Base-by-base conservation (phyloP, 225 moss, liverwort and hornwort genomes). In the Physcomitrium patens region DNA sequence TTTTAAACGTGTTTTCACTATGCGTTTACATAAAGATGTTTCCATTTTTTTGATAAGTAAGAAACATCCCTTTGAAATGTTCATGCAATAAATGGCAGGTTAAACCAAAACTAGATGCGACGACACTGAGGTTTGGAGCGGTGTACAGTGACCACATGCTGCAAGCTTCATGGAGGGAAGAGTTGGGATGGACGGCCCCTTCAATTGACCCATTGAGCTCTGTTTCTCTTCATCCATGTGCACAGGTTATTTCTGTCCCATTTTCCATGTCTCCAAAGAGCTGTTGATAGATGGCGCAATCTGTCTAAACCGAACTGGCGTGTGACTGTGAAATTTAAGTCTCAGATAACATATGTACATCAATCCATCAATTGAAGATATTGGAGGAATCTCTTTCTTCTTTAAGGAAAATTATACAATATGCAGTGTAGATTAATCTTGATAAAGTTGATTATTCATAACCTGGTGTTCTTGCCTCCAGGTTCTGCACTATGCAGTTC, bases 81-180 rank as follows among this genome's bases (percentile, higher is more conserved):
- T 37, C 71, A 44, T 47, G 20, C 58, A 23, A 47, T 20, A 8
- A 55, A 76, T 84, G 69, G 76, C 89, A 95, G 92, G 81, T 56
- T 28, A 92, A 95, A 56, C 94, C 91, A 60, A 81, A 54, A 56
- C 54, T 91, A 61, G 86, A 95, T 67, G 75, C 86, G 57, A 60
- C 60, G 3, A 82, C 69, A 12, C 89, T 95, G 48, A 89, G 79
- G 69, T 95, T 95, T 84, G 94, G 92, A 46, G 83, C 89, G 20
- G 85, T 84, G 50, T 92, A 89, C 74, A 89, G 90, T 18, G 94
- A 95, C 56, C 92, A 95, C 69, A 95, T 95, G 94, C 86, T 95
- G 60, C 87, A 87, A 80, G 79, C 68, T 23, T 77, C 84, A 47
- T 95, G 94, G 94, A 92, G 87, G 73, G 87, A 91, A 63, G 91